Evolutionary conservation across 139 green algal species (phyloP), one percentile per base, ranked within the genome.

Genomic region (Closterium sp.): DNA sequence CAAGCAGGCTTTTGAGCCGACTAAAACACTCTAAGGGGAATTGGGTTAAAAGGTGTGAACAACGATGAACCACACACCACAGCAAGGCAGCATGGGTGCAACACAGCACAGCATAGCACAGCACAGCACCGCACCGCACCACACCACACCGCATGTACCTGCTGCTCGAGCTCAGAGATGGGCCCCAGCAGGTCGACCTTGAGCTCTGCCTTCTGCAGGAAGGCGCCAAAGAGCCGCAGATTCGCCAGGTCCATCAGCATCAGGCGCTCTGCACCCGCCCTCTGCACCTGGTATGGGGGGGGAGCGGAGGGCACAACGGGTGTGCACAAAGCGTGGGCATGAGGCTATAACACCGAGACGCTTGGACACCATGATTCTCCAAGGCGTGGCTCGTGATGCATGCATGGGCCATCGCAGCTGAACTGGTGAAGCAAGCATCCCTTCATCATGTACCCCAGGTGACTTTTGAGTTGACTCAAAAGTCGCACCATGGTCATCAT

Each of bases 241-340:
- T 94, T 94, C 8, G 76, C 30, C 31, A 94, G 84, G 87, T 94
- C 92, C 43, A 55, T 66, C 84, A 94, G 93, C 92, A 94, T 94
- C 66, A 94, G 69, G 10, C 25, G 32, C 86, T 94, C 87, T 28
- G 83, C 83, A 1, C 32, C 92, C 66, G 34, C 31, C 2, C 92
- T 90, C 55, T 94, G 92, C 76, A 94, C 90, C 93, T 95, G n/a
- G n/a, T n/a, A n/a, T n/a, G n/a, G n/a, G 91, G 64, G 12, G 12
- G 64, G 12, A 83, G 64, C 64, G 12, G 64, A 12, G 19, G 64
- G 12, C 64, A 83, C 12, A 12, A 83, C 64, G 12, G 64, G 64
- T 19, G 19, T 83, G 12, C 12, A 19, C 64, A 83, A 12, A 83
- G 19, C 64, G 12, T n/a, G n/a, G n/a, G n/a, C n/a, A n/a, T n/a